Percentiles rank a stretch among this genome's conserved stretches.
phyloP scores from a whole-genome alignment of 2,329 filamentous ascomycete genomes.

The Alternaria gansuensis region DNA sequence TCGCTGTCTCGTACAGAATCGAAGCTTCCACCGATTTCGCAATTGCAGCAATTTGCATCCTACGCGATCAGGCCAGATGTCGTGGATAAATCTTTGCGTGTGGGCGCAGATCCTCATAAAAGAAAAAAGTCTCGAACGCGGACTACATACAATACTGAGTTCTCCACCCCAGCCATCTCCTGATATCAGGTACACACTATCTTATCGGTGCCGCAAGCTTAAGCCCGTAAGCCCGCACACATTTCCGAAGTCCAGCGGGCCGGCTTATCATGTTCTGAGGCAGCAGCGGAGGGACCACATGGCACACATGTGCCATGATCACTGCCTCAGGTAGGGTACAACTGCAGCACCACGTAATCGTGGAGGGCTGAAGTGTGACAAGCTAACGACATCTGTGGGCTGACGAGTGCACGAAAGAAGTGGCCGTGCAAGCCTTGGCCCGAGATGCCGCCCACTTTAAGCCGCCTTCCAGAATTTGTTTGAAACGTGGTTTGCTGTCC shows the following conservation, averaged over 20 bases:
- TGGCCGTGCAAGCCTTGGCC: conserved; percentile 9
- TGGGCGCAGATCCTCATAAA: conserved; percentile 19
- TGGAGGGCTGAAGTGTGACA: conserved; percentile 21
- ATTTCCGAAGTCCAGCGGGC: conserved; percentile 2
- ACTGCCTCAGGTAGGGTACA: conserved; percentile 24
- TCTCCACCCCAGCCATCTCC: conserved; percentile 8
- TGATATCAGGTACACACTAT: conserved; percentile 9
- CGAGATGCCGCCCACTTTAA: conserved; percentile 6
- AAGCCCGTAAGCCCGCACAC: conserved; percentile 1
- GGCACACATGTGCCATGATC: conserved; percentile 15
- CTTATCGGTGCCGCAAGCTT: conserved; percentile 10
- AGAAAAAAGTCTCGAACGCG: conserved; percentile 12
- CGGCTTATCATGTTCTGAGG: conserved; percentile 9
- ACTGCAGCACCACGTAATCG: conserved; percentile 28
- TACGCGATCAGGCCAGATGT: conserved; percentile 16
- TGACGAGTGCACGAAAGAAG: conserved; percentile 7
- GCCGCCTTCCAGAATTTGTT: conserved; percentile 14
- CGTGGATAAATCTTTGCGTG: conserved; percentile 14
- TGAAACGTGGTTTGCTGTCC: conserved; percentile 14
- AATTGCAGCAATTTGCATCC: conserved; percentile 12
- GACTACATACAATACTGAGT: not conserved
- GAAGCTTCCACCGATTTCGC: conserved; percentile 3
- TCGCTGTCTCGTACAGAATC: conserved; percentile 2
- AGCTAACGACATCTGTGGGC: conserved; percentile 13
- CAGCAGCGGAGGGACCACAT: conserved; percentile 10